Conservation (phyloP, 2,329 filamentous ascomycete species). For the Penicillium capsulatum region DNA sequence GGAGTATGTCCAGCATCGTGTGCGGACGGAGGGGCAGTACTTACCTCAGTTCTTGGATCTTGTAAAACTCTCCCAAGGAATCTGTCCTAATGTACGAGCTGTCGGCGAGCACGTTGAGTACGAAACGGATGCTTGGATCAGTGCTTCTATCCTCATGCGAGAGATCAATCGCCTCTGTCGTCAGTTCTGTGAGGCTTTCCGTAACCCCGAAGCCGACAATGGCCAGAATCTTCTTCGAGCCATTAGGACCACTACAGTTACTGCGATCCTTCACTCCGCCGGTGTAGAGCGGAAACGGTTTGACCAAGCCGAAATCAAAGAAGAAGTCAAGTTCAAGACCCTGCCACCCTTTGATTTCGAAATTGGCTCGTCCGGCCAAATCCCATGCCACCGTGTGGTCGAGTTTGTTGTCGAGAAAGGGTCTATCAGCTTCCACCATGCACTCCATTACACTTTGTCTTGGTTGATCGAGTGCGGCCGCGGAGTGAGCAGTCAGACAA, state of each 20-base stretch:
- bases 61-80: slow-evolving; percentile 93
- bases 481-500: slow-evolving; percentile 62
- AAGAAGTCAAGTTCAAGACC: slow-evolving; percentile 76
- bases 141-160: slow-evolving; percentile 84
- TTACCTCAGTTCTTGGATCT: slow-evolving; percentile 91
- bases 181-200: slow-evolving; percentile 83
- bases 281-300: slow-evolving; percentile 86
- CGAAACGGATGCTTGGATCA: slow-evolving; percentile 97
- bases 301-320: slow-evolving; percentile 79
- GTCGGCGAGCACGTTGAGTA: slow-evolving; percentile 97
- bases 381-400: slow-evolving; percentile 63
- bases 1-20: slow-evolving; percentile 77
- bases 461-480: slow-evolving; percentile 92
- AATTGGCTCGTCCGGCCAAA: slow-evolving; percentile 38
- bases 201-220: slow-evolving; percentile 62
- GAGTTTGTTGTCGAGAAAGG: slow-evolving; percentile 85
- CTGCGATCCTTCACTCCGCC: slow-evolving; percentile 82
- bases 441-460: slow-evolving; percentile 89
- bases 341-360: slow-evolving; percentile 79
- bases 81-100: slow-evolving; percentile 88
- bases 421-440: slow-evolving; percentile 94
- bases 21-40: slow-evolving; percentile 80
- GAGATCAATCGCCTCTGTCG: slow-evolving; percentile 92
- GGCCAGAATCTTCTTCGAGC: slow-evolving; percentile 66
- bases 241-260: slow-evolving; percentile 64